Conservation (phyloP, 148 eudicot species). For the Spergularia bocconei region DNA sequence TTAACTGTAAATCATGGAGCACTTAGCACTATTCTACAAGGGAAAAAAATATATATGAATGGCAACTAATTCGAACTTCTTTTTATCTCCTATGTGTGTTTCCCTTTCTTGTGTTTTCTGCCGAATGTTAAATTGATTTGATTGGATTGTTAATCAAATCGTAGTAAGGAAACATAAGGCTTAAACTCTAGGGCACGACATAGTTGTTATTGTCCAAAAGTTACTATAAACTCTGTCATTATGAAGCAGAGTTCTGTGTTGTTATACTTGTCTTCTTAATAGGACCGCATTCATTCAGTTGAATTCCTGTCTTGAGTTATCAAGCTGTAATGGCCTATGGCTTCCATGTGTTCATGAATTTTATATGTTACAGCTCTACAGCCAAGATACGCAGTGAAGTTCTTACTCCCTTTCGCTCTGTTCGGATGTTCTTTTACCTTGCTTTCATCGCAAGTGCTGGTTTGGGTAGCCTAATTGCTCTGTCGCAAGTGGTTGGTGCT, state of each 20-base stretch:
- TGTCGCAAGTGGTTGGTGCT: slow-evolving; percentile 61
- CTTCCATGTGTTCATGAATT: slow-evolving; percentile 34
- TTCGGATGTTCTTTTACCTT: slow-evolving; percentile 94
- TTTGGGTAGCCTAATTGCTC: slow-evolving; percentile 79
- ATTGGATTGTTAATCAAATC: not conserved
- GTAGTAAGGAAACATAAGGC: not conserved
- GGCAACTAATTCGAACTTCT: too few species aligned
- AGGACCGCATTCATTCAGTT: not conserved
- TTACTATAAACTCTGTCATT: not conserved
- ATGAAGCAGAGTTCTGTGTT: not conserved
- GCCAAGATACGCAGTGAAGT: slow-evolving; percentile 96
- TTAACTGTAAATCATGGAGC: too few species aligned
- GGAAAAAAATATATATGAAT: too few species aligned
- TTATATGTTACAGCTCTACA: slow-evolving; percentile 66
- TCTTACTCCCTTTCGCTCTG: slow-evolving; percentile 87
- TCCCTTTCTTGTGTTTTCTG: too few species aligned
- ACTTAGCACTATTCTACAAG: too few species aligned
- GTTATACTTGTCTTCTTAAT: not conserved
- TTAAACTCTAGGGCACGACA: not conserved
- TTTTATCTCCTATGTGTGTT: too few species aligned
- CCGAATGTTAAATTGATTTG: too few species aligned
- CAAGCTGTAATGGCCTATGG: slow-evolving; percentile 32
- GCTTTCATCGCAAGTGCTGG: slow-evolving; percentile 88
- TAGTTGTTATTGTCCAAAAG: not conserved
- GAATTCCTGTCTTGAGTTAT: slow-evolving; percentile 18